Conservation (phyloP, 176 grass and related monocot genomes). For the Saccharum spontaneum region DNA sequence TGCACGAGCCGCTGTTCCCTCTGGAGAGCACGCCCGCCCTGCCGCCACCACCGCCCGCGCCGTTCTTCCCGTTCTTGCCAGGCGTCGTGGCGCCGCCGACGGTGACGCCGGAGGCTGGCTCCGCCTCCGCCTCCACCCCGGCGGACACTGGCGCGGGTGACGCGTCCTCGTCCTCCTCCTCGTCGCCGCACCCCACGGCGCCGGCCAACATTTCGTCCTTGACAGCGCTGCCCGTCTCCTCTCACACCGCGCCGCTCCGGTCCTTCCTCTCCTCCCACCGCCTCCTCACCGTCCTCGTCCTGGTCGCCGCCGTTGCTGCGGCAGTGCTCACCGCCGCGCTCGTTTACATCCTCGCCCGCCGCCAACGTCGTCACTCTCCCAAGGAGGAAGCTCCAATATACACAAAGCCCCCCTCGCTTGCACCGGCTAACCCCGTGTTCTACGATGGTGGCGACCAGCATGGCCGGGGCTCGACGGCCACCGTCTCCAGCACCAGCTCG, state of each 20-base stretch:
- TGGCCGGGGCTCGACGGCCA: slow-evolving; percentile 38
- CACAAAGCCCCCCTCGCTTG: slow-evolving; percentile 39
- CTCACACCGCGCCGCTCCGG: slow-evolving; percentile 27
- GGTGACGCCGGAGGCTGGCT: neutral
- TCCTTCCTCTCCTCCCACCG: slow-evolving; percentile 46
- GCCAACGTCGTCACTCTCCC: neutral
- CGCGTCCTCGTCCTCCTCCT: neutral
- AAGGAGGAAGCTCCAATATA: slow-evolving; percentile 38
- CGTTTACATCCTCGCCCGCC: slow-evolving; percentile 31
- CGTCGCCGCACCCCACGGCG: slow-evolving; percentile 49
- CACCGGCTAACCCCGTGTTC: slow-evolving; percentile 29
- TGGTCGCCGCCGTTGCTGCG: neutral
- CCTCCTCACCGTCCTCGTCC: slow-evolving; percentile 46
- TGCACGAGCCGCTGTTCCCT: slow-evolving; percentile 63
- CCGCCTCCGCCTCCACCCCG: neutral
- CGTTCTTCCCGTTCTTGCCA: slow-evolving; percentile 47
- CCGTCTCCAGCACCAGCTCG: slow-evolving; percentile 53
- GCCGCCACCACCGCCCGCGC: slow-evolving; percentile 41
- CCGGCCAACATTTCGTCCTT: slow-evolving; percentile 47
- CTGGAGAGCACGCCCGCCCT: slow-evolving; percentile 39
- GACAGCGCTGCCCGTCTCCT: slow-evolving; percentile 31
- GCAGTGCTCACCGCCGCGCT: slow-evolving; percentile 26
- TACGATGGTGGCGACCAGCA: slow-evolving; percentile 46
- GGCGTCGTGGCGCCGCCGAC: slow-evolving; percentile 36
- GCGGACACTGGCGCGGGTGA: neutral